These are phyloP conservation scores for Phytophthora capsici DNA, from an alignment of 352 stramenopile genomes.

Conservation along the genomic window DNA sequence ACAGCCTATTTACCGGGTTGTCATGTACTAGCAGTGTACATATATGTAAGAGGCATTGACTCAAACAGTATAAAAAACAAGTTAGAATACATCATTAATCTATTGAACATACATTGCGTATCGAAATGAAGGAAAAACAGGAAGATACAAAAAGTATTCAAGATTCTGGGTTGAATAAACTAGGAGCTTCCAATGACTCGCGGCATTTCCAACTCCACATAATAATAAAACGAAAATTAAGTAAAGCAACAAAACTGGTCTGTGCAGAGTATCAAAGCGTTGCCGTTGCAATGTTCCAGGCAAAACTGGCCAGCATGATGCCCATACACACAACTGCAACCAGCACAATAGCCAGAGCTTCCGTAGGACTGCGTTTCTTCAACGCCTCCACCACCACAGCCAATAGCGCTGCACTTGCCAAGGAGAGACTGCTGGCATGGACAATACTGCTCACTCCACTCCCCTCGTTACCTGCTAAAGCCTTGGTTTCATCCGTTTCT, in stretches of 20 bases:
- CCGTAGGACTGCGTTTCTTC: slow-evolving; percentile 34
- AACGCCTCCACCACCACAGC: slow-evolving; percentile 30
- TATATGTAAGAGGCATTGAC: no score
- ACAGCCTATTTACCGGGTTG: no score
- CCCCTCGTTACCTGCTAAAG: slow-evolving; percentile 19
- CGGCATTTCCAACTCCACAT: slow-evolving; percentile 16
- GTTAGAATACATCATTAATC: no score
- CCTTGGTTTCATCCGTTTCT: slow-evolving; percentile 30
- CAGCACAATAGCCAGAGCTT: slow-evolving; percentile 35
- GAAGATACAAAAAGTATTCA: slow-evolving; percentile 1
- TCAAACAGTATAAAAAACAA: no score
- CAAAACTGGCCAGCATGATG: slow-evolving; percentile 36
- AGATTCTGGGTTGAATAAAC: slow-evolving; percentile 3
- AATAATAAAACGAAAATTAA: slow-evolving; percentile 39
- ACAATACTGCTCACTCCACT: slow-evolving; percentile 7
- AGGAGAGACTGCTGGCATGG: slow-evolving; percentile 23
- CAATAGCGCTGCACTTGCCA: slow-evolving; percentile 38
- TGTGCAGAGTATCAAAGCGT: slow-evolving; percentile 16
- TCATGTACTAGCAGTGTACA: no score
- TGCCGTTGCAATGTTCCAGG: slow-evolving; percentile 39
- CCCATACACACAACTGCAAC: slow-evolving; percentile 25
- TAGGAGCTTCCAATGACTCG: slow-evolving; percentile 39
- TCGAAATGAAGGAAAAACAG: neutral
- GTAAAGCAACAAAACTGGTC: slow-evolving; percentile 21
- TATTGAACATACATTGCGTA: no score